Conservation (phyloP, 1,284 basidiomycete species). For the Cystobasidium slooffiae region DNA sequence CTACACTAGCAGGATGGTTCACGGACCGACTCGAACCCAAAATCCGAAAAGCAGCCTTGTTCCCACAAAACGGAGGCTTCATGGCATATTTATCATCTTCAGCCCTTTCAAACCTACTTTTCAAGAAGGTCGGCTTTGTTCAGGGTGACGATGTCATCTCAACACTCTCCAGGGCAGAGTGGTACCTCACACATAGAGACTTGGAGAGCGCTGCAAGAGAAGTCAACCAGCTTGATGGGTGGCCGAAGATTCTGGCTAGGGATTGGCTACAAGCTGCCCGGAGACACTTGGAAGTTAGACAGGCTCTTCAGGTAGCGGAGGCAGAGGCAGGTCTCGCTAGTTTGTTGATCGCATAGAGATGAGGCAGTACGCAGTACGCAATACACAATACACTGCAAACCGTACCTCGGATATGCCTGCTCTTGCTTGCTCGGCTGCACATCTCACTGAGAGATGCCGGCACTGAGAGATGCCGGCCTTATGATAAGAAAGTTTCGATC, state of each 20-base stretch:
- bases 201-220: slow-evolving; percentile 88
- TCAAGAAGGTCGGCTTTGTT: slow-evolving; percentile 72
- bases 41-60: slow-evolving; percentile 83
- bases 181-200: slow-evolving; percentile 87
- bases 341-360: slow-evolving; percentile 27
- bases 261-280: slow-evolving; percentile 95
- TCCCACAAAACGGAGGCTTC: slow-evolving; percentile 85
- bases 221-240: slow-evolving; percentile 69
- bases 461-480: too few species aligned
- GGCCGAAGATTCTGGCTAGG: slow-evolving; percentile 76
- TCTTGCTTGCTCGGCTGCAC: not conserved
- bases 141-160: slow-evolving; percentile 82
- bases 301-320: slow-evolving; percentile 76
- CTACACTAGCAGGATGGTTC: slow-evolving; percentile 89
- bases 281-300: slow-evolving; percentile 85
- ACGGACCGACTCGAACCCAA: slow-evolving; percentile 79
- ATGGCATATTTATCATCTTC: slow-evolving; percentile 83
- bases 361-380: slow-evolving; percentile 1
- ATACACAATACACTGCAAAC: not conserved
- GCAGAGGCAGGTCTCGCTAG: slow-evolving; percentile 38
- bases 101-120: slow-evolving; percentile 74
- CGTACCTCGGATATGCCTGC: not conserved
- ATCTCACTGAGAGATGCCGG: too few species aligned
- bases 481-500: too few species aligned
- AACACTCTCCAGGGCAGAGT: slow-evolving; percentile 85